A percentile compares a stretch with the other conserved stretches of the same genome.
These are phyloP conservation scores for Bombardia bombarda DNA, from an alignment of 495 filamentous ascomycete genomes.

Conservation along the genomic window DNA sequence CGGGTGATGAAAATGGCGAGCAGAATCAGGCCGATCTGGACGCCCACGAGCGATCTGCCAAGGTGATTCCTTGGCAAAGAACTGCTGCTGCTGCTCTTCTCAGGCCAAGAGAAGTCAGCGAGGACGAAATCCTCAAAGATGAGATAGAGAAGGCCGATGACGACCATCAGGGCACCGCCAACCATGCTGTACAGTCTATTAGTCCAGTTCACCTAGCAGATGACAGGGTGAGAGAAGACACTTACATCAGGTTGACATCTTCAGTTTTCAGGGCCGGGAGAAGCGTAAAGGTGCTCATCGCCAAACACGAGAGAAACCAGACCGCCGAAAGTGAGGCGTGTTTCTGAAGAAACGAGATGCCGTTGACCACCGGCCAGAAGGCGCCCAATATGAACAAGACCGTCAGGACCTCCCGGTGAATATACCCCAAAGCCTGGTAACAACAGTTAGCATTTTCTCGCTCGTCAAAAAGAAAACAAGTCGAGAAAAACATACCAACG, in stretches of 20 bases:
- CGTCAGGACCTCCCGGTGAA: conserved; percentile 80
- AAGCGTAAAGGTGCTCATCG: conserved; percentile 89
- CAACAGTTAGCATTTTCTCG: not conserved
- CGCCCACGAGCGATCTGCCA: conserved; percentile 34
- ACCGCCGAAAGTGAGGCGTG: conserved; percentile 56
- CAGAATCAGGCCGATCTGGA: conserved; percentile 67
- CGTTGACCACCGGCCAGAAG: conserved; percentile 73
- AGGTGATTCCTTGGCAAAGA: conserved; percentile 21
- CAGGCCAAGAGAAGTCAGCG: conserved; percentile 29
- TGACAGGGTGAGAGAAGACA: conserved; percentile 5
- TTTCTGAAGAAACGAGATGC: conserved; percentile 56
- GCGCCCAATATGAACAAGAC: conserved; percentile 65
- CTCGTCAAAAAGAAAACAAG: not conserved
- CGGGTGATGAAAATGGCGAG: conserved; percentile 80
- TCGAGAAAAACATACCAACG: conserved; percentile 56
- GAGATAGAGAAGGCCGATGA: conserved; percentile 72
- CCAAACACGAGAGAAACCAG: conserved; percentile 68
- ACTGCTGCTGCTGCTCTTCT: conserved; percentile 17
- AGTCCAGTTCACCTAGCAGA: conserved; percentile 13
- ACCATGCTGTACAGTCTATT: conserved; percentile 46
- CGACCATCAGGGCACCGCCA: conserved; percentile 72
- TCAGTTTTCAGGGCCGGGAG: conserved; percentile 83
- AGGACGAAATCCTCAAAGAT: conserved; percentile 68
- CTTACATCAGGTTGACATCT: conserved; percentile 68
- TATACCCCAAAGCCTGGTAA: conserved; percentile 66